These are phyloP conservation scores for Lobosporangium transversale DNA, from an alignment of 192 early-diverging fungal species.

Conservation along the genomic window DNA sequence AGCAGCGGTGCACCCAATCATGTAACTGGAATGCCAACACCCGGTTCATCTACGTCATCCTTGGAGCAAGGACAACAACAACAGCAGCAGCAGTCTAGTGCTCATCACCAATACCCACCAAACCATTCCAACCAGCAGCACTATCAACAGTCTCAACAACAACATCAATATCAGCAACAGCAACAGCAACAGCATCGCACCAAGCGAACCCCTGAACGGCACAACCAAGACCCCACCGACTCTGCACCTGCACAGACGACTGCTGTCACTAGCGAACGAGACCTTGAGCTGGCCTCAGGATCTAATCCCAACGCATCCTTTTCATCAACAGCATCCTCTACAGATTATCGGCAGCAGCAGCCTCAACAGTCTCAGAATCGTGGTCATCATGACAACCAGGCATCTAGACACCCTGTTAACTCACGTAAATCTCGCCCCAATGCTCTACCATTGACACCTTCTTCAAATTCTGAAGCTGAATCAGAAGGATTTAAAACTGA, in stretches of 20 bases:
- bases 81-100: not conserved
- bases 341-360: conserved; percentile 17
- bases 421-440: not conserved
- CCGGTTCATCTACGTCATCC: conserved; percentile 3
- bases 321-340: conserved; percentile 23
- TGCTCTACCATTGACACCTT: conserved; percentile 19
- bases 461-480: conserved; percentile 25
- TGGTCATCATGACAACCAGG: conserved; percentile 18
- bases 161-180: conserved; percentile 1
- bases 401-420: conserved; percentile 18
- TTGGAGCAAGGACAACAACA: not conserved
- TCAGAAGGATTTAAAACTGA: conserved; percentile 20
- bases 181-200: conserved; percentile 14
- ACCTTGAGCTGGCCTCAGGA: conserved; percentile 39
- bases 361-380: conserved; percentile 2
- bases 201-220: conserved; percentile 26
- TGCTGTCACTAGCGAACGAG: conserved; percentile 2
- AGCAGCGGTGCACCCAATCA: not conserved
- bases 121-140: not conserved
- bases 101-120: not conserved
- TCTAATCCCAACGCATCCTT: conserved; percentile 34
- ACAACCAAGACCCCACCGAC: conserved; percentile 10
- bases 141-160: conserved; percentile 8
- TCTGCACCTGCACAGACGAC: not conserved
- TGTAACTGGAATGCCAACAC: not conserved